Percentiles rank a stretch among this genome's conserved stretches.
phyloP scores from a whole-genome alignment of 2,329 filamentous ascomycete genomes.

The Elsinoe perseae region DNA sequence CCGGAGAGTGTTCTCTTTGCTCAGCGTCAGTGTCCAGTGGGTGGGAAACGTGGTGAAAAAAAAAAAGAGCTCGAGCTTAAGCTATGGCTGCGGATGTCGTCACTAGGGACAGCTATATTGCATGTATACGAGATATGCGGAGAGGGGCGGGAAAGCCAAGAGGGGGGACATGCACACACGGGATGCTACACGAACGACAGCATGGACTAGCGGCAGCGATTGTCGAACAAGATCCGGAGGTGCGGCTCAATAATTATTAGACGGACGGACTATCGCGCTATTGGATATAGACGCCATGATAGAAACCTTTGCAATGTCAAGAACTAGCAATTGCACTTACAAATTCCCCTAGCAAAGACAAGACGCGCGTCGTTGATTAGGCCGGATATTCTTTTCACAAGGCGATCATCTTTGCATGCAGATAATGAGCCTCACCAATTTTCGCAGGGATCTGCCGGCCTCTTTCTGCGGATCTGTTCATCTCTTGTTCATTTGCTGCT shows the following conservation, averaged over 20 bases:
- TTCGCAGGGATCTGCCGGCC: constrained; percentile 1
- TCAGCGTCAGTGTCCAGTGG: neutral
- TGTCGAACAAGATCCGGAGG: neutral
- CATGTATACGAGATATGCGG: neutral
- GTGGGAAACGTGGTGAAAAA: neutral
- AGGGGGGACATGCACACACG: neutral
- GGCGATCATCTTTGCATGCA: neutral
- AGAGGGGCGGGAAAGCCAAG: neutral
- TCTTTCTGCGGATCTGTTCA: neutral
- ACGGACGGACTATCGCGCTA: neutral
- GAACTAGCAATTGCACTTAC: neutral
- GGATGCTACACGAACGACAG: neutral
- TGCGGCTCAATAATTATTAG: neutral
- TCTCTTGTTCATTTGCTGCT: neutral
- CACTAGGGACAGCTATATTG: neutral
- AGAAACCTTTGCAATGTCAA: neutral
- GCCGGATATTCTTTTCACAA: neutral
- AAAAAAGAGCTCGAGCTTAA: neutral
- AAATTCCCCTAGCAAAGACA: neutral
- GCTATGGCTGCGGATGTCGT: neutral
- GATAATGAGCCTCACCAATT: neutral
- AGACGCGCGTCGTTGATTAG: neutral
- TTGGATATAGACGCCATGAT: neutral
- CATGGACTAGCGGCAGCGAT: neutral
- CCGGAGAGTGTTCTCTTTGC: too few relatives aligned